These are phyloP conservation scores for Diaporthe citrichinensis DNA, from an alignment of 2,329 filamentous ascomycete genomes.

Conservation along the genomic window DNA sequence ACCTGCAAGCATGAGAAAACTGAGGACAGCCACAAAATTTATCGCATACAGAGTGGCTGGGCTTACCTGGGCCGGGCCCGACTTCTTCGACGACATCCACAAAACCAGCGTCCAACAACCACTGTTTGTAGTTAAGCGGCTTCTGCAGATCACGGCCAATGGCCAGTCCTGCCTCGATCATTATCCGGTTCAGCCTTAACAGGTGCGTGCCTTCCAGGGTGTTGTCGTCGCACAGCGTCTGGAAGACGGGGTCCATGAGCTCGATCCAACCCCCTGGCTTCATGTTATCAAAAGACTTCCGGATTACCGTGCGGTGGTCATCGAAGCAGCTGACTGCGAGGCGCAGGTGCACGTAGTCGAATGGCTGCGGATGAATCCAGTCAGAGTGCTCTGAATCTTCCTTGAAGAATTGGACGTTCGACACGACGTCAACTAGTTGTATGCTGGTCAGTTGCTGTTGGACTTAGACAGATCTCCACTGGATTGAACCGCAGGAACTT, in stretches of 20 bases:
- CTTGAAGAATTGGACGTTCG: conserved; percentile 28
- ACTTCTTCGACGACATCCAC: conserved; percentile 48
- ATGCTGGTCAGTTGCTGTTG: neutral
- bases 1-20: conserved; percentile 38
- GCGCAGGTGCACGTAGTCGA: conserved; percentile 15
- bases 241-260: conserved; percentile 20
- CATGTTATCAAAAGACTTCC: neutral
- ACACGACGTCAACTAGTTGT: neutral
- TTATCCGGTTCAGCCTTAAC: neutral
- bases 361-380: neutral
- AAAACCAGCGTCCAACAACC: conserved; percentile 49
- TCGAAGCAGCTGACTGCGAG: conserved; percentile 21
- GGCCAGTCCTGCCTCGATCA: conserved; percentile 1
- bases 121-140: conserved; percentile 45
- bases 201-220: conserved; percentile 1
- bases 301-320: conserved; percentile 14
- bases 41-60: neutral
- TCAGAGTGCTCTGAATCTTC: conserved; percentile 25
- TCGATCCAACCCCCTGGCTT: conserved; percentile 14
- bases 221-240: conserved; percentile 1
- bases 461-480: no score
- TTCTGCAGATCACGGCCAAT: conserved; percentile 42
- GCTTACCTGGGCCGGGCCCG: conserved; percentile 7
- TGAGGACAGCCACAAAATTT: no score
- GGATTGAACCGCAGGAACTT: no score